Conservation (phyloP, 2,329 filamentous ascomycete genomes). For the Chalaropsis ovoidea region DNA sequence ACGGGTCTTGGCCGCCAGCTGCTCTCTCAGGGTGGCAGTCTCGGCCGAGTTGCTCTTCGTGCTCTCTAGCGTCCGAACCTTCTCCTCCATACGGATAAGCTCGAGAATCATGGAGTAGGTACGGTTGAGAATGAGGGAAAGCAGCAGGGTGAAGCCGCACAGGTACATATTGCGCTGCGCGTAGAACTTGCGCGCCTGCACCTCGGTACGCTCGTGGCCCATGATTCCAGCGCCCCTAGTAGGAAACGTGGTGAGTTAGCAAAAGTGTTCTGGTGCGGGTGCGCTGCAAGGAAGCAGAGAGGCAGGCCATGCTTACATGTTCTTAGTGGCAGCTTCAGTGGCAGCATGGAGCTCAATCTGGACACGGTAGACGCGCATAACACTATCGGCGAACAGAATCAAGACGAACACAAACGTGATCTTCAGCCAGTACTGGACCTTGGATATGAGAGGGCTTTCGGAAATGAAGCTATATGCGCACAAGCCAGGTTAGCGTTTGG, state of each 20-base stretch:
- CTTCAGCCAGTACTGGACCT: constrained; percentile 95
- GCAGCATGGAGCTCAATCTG: constrained; percentile 75
- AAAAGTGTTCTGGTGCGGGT: constrained; percentile 6
- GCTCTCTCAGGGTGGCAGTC: constrained; percentile 56
- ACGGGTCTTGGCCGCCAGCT: constrained; percentile 68
- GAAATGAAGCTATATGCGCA: constrained; percentile 68
- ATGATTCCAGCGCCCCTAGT: constrained; percentile 53
- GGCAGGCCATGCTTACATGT: constrained; percentile 37
- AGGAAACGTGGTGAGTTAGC: constrained; percentile 1
- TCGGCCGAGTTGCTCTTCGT: constrained; percentile 56
- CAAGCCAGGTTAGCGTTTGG: constrained; percentile 10
- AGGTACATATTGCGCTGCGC: constrained; percentile 99
- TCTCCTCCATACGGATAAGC: constrained; percentile 81
- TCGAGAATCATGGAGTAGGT: constrained; percentile 97
- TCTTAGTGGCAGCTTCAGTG: constrained; percentile 46
- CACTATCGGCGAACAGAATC: constrained; percentile 94
- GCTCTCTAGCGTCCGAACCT: constrained; percentile 68
- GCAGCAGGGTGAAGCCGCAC: constrained; percentile 97
- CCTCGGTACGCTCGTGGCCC: constrained; percentile 91
- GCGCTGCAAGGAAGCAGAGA: background rate
- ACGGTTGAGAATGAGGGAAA: constrained; percentile 96
- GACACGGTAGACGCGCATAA: constrained; percentile 90
- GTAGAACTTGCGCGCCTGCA: constrained; percentile 99
- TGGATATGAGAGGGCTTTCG: constrained; percentile 71
- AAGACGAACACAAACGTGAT: constrained; percentile 99